Evolutionary conservation across 2,329 filamentous ascomycete species (phyloP).

Genomic region (Curvularia lunata): DNA sequence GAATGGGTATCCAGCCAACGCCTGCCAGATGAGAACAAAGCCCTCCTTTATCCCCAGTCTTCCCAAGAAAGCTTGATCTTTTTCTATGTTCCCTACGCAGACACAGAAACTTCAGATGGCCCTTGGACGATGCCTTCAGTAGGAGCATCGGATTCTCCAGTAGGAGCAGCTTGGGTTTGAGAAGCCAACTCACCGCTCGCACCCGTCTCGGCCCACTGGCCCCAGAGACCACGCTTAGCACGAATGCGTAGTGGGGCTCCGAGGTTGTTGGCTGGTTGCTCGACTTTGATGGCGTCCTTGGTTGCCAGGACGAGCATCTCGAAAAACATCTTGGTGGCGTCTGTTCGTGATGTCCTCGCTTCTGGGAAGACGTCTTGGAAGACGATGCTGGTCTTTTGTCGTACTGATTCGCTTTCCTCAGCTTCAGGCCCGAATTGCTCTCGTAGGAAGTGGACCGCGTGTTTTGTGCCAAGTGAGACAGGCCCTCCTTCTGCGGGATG

Average conservation of each 20-base stretch:
- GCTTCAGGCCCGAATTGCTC: slow-evolving; percentile 81
- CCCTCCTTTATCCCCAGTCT: slow-evolving; percentile 2
- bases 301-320: slow-evolving; percentile 94
- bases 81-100: slow-evolving; percentile 19
- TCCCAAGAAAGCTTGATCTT: slow-evolving; percentile 17
- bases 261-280: slow-evolving; percentile 74
- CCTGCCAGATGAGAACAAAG: slow-evolving; percentile 29
- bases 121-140: slow-evolving; percentile 31
- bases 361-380: slow-evolving; percentile 94
- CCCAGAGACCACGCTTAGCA: slow-evolving; percentile 96
- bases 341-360: slow-evolving; percentile 77
- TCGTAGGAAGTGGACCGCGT: slow-evolving; percentile 91
- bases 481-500: slow-evolving; percentile 85
- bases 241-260: slow-evolving; percentile 82
- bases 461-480: slow-evolving; percentile 89
- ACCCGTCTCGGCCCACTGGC: slow-evolving; percentile 82
- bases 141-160: slow-evolving; percentile 26
- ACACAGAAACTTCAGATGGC: slow-evolving; percentile 30
- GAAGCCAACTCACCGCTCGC: slow-evolving; percentile 38
- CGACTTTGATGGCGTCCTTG: slow-evolving; percentile 97
- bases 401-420: slow-evolving; percentile 69
- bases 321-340: slow-evolving; percentile 99
- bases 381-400: slow-evolving; percentile 76
- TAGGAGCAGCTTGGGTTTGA: slow-evolving; percentile 27
- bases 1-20: slow-evolving; percentile 45